These are phyloP conservation scores for Alternaria sp. DNA, from an alignment of 2,329 filamentous ascomycete genomes.

Conservation along the genomic window DNA sequence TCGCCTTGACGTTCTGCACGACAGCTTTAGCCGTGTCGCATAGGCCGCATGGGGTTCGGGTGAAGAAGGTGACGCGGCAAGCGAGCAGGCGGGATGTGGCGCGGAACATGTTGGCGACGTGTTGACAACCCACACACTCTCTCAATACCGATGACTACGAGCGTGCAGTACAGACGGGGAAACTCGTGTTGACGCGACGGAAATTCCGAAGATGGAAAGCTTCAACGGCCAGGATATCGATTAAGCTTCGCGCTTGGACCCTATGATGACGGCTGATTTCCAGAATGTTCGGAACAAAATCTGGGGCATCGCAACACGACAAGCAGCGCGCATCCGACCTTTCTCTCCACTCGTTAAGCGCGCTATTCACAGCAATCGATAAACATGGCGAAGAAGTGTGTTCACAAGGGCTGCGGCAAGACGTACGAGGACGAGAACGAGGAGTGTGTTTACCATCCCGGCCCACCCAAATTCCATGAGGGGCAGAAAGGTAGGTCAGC, in stretches of 20 bases:
- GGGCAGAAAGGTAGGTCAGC: slow-evolving; percentile 83
- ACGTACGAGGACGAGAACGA: slow-evolving; percentile 81
- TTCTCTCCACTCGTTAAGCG: slow-evolving; percentile 5
- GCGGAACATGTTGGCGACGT: slow-evolving; percentile 36
- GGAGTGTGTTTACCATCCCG: slow-evolving; percentile 89
- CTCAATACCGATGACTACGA: not conserved
- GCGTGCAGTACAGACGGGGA: not conserved
- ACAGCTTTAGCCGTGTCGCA: slow-evolving; percentile 72
- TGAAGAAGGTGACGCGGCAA: slow-evolving; percentile 75
- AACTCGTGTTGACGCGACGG: not conserved
- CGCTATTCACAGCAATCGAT: not conserved
- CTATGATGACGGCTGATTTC: slow-evolving; percentile 39
- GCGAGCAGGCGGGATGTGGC: slow-evolving; percentile 43
- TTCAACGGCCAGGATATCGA: not conserved
- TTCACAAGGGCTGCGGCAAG: slow-evolving; percentile 96
- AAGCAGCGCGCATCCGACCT: slow-evolving; percentile 12
- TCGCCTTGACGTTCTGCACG: slow-evolving; percentile 71
- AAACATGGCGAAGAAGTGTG: slow-evolving; percentile 80
- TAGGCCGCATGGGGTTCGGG: slow-evolving; percentile 72
- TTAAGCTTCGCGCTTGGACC: slow-evolving; percentile 20
- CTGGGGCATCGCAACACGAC: slow-evolving; percentile 10
- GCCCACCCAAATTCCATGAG: slow-evolving; percentile 91
- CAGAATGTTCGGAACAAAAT: slow-evolving; percentile 45
- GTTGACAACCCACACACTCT: not conserved
- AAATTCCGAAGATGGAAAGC: slow-evolving; percentile 3